Evolutionary conservation across 2,329 filamentous ascomycete species (phyloP).

Genomic region (Paraphoma sp.): DNA sequence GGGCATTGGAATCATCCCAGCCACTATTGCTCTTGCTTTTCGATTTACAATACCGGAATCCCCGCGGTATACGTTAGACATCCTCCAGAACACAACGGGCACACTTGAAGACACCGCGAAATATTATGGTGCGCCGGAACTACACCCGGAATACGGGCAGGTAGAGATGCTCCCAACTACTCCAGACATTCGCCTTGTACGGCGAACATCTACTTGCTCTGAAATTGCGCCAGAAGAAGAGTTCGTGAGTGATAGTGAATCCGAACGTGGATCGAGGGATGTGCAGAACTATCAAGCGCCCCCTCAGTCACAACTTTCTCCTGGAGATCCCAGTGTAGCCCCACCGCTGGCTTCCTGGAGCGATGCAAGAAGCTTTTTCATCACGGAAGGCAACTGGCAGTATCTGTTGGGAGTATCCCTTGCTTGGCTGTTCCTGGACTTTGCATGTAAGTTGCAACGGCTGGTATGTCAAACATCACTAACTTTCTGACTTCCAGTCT

Average conservation of each 20-base stretch:
- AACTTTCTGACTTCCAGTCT: conserved; percentile 18
- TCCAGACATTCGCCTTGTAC: conserved; percentile 10
- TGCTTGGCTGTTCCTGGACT: conserved; percentile 45
- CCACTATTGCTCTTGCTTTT: conserved; percentile 43
- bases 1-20: conserved; percentile 41
- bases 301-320: conserved; percentile 17
- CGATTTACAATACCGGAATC: conserved; percentile 51
- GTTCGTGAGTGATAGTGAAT: conserved; percentile 34
- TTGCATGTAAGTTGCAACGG: conserved; percentile 29
- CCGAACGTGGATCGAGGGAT: conserved; percentile 20
- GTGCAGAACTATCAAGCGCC: conserved; percentile 4
- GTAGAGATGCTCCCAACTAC: conserved; percentile 34
- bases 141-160: conserved; percentile 31
- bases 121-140: conserved; percentile 36
- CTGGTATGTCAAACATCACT: no score
- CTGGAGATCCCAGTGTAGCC: conserved; percentile 56
- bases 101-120: conserved; percentile 44
- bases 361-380: conserved; percentile 44
- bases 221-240: conserved; percentile 37
- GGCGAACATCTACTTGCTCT: conserved; percentile 27
- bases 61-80: conserved; percentile 49
- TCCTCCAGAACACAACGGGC: conserved; percentile 42
- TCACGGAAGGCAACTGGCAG: conserved; percentile 45
- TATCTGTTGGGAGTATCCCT: conserved; percentile 46
- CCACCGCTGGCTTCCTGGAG: conserved; percentile 41